Base-by-base conservation (phyloP, 2,329 filamentous ascomycete genomes). In the Pestalotiopsis sp. region DNA sequence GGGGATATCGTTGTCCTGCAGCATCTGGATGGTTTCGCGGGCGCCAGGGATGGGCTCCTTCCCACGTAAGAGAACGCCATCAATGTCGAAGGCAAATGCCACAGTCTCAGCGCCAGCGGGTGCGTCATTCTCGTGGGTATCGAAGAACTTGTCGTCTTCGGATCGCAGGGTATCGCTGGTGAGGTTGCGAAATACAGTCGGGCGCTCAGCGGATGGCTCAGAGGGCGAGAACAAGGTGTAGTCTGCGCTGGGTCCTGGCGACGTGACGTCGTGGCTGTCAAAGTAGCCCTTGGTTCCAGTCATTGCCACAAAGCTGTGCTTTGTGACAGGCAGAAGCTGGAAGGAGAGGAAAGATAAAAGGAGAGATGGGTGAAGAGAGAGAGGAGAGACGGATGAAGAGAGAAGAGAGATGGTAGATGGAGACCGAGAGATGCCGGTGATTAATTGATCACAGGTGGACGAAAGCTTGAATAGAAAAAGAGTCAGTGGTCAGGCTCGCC, bases 1-100 rank as follows among this genome's bases (percentile, higher is more conserved):
- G 0, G 91, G 91, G 23, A 93, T 90, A 3, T 82, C 78, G 66
- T 88, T 82, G n/a, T 80, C 75, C 72, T 91, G 88, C 12, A 93
- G 86, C 68, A 85, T 84, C 11, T 81, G 77, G 17, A 94, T 83
- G 1, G 91, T 84, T 70, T 88, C 81, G 7, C 83, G 83, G 4
- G 91, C 91, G 58, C 87, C 86, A 1, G 90, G 88, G 27, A 93
- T 82, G 4, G 91, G 86, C 56, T 86, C 86, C 14, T 87, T 87
- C 70, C 89, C 88, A 72, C 90, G 88, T 49, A 93, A 80, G 38
- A 93, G 87, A 20, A 94, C 92, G 67, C 92, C 91, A 76, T 93
- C 74, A 60, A 77, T 74, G 64, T 77, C 75, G 41, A 80, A 79
- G 1, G 75, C 78, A 65, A 80, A 78, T 5, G 78, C 77, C n/a